phyloP scores from a whole-genome alignment of 352 stramenopile species.

The Peronospora destructor region DNA sequence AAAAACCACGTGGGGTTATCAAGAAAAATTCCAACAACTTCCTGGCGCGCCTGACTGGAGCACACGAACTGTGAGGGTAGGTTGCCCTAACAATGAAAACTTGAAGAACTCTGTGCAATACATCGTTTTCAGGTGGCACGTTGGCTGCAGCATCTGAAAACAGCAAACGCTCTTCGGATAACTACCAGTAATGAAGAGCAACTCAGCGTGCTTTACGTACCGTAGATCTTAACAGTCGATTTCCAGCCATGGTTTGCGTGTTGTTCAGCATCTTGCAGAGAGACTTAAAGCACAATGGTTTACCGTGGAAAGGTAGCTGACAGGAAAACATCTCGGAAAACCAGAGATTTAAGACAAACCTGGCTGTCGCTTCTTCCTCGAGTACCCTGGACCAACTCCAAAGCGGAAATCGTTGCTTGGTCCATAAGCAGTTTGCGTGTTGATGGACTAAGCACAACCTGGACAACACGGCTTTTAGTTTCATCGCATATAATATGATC shows the following conservation, averaged over 20 bases:
- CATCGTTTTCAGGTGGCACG: conserved; percentile 77
- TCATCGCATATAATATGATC: not conserved
- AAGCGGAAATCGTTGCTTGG: conserved; percentile 61
- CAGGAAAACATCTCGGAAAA: not conserved
- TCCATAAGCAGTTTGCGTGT: conserved; percentile 75
- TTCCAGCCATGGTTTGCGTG: conserved; percentile 68
- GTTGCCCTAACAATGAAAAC: not conserved
- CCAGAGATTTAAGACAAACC: conserved; percentile 19
- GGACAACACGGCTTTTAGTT: conserved; percentile 3
- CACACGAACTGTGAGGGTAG: conserved; percentile 1
- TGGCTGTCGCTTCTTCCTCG: conserved; percentile 47
- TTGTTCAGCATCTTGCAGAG: conserved; percentile 74
- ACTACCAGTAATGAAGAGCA: not conserved
- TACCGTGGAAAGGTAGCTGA: not conserved
- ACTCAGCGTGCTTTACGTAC: conserved; percentile 16
- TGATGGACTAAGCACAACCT: conserved; percentile 75
- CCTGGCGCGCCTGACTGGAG: conserved; percentile 56
- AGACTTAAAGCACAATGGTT: conserved; percentile 34
- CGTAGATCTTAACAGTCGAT: conserved; percentile 68
- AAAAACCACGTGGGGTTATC: conserved; percentile 82
- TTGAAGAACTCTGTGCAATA: conserved; percentile 14
- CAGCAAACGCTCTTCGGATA: conserved; percentile 4
- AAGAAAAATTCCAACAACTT: conserved; percentile 64
- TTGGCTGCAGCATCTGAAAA: conserved; percentile 70
- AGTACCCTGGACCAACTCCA: conserved; percentile 64